Evolutionary conservation across 139 green algal species (phyloP).

Genomic region (Chlorella ohadii): DNA sequence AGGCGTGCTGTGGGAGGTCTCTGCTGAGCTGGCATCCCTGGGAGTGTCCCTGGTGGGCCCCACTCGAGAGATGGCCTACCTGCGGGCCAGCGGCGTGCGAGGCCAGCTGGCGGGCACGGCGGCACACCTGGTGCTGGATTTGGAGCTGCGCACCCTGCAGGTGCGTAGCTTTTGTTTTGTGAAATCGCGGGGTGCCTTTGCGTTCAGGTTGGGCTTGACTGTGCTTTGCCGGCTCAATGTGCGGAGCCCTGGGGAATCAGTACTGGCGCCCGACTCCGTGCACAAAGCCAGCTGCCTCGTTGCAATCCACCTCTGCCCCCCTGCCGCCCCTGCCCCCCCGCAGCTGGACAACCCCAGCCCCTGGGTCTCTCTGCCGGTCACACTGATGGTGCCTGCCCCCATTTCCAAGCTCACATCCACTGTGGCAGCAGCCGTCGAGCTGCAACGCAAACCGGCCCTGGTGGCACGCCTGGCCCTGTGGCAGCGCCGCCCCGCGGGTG

Average conservation of each 20-base stretch:
- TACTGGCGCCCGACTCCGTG: no score
- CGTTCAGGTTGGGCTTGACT: no score
- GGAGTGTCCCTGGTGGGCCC: conserved; percentile 72
- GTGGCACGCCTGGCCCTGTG: conserved; percentile 59
- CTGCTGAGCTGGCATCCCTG: conserved; percentile 45
- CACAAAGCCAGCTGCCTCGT: no score
- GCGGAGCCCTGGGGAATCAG: no score
- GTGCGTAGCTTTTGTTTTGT: not conserved
- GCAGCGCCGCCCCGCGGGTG: conserved; percentile 64
- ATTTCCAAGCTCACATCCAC: conserved; percentile 15
- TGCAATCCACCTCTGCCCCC: no score
- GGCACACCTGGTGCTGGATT: conserved; percentile 42
- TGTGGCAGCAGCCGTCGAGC: conserved; percentile 15
- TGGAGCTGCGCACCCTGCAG: conserved; percentile 52
- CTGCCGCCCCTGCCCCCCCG: not conserved
- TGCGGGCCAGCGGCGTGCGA: conserved; percentile 32
- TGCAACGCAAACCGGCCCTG: conserved; percentile 26
- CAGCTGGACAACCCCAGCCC: conserved; percentile 79
- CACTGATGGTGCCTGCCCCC: conserved; percentile 45
- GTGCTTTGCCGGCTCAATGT: no score
- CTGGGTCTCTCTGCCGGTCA: conserved; percentile 58
- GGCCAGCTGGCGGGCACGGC: conserved; percentile 37
- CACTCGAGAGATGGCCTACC: conserved; percentile 71
- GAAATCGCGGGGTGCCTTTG: no score
- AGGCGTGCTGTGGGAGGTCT: conserved; percentile 43